Evolutionary conservation across 139 green algal species (phyloP), one percentile per base, ranked within the genome.

Genomic region (Auxenochlorella pyrenoidosa): DNA sequence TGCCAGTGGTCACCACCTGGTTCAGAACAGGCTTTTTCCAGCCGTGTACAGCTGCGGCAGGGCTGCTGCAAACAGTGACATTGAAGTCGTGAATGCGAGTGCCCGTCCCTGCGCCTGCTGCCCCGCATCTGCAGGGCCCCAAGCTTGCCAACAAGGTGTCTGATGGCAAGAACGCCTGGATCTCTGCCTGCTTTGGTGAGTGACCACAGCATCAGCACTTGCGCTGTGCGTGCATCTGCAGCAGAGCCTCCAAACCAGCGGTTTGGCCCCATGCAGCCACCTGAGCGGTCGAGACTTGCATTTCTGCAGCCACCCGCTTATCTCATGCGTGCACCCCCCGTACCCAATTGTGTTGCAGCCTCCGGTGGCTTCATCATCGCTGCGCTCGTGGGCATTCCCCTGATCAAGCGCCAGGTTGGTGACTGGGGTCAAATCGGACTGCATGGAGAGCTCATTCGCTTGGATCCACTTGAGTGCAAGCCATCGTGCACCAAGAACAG

Each of bases 131-230:
- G 75, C 47, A 81, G 80, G 80, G 80, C 40, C 80, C 80, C 63
- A 85, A 85, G 80, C 80, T 85, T 40, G 41, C 60, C 0, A 32
- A 63, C 86, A 86, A 89, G 38, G 89, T 65, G 3, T 54, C 59
- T 36, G 28, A 83, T 24, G 28, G 36, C 85, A 79, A 58, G 21
- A 89, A 85, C 38, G 79, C 80, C 38, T 93, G 89, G 89, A 87
- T 93, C 63, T 88, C 86, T 44, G 79, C 83, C 36, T 82, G 80
- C 80, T 85, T 85, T 26, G 80, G 79, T 84, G 79, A 84, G 79
- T 15, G 21, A 12, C 36, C 38, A 77, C 40, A 47, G 6, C 36
- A 34, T 21, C 28, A 75, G 63, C 63, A n/a, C 5, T 72, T n/a
- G n/a, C n/a, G 13, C 10, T 54, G 47, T 10, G 54, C 54, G 54